phyloP scores from a whole-genome alignment of 306 rosid species.

The Dryas octopetala region DNA sequence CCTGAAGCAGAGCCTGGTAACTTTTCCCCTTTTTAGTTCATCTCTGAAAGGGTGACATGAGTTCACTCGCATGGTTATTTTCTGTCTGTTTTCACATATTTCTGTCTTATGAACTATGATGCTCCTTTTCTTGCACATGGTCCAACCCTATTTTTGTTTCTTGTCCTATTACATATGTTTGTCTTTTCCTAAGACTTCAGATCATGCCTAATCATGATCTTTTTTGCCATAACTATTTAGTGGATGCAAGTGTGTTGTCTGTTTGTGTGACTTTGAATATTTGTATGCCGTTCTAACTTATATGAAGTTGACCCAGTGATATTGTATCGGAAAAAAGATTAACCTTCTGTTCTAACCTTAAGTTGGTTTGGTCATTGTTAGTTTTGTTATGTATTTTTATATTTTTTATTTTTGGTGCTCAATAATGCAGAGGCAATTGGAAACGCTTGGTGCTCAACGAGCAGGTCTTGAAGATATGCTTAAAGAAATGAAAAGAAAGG shows the following conservation, averaged over 20 bases:
- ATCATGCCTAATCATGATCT: not conserved
- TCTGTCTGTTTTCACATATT: not conserved
- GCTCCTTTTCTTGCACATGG: not conserved
- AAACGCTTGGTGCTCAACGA: slow-evolving; percentile 95
- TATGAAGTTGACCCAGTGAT: not conserved
- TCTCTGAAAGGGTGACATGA: not conserved
- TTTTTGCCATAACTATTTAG: not conserved
- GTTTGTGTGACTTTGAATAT: not conserved
- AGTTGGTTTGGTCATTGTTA: not conserved
- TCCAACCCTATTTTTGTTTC: not conserved
- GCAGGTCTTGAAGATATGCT: slow-evolving; percentile 99
- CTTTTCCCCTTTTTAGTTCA: slow-evolving; percentile 18
- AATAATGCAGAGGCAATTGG: slow-evolving; percentile 86
- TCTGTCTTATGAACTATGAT: not conserved
- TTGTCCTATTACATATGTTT: not conserved
- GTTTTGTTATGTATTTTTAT: slow-evolving; percentile 14
- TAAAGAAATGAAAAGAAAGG: slow-evolving; percentile 99
- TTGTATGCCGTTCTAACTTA: not conserved
- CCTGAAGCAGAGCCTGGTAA: slow-evolving; percentile 96
- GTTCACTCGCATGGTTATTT: not conserved
- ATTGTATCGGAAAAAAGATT: not conserved
- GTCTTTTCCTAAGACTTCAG: not conserved
- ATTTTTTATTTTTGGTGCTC: slow-evolving; percentile 31
- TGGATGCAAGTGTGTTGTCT: not conserved
- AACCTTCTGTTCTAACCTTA: not conserved